Evolutionary conservation across 2,329 filamentous ascomycete species (phyloP), one percentile per base, ranked within the genome.

Genomic region (Penicillium sp.): DNA sequence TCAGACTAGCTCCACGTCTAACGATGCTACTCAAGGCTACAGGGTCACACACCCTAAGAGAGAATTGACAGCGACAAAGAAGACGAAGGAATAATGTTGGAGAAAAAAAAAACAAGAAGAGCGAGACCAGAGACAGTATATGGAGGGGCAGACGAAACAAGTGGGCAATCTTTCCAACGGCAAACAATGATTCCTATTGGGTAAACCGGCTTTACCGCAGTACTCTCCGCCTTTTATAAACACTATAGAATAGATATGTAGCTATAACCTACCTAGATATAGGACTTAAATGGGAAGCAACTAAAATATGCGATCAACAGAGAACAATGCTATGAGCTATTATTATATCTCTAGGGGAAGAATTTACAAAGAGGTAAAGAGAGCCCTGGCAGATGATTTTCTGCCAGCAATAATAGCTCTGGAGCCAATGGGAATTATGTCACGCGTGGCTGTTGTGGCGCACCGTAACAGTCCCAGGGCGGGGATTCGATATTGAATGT

Each of bases 91-190:
- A 39, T 21, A 25, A 15, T 48, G 21, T 39, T 12, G 15, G 39
- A 12, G 36, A 29, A 25, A 7, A 12, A 15, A 41, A 23, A 23
- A 3, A 35, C 27, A 5, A n/a, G 10, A 36, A 8, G 13, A 36
- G 15, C 29, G 21, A n/a, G 45, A 21, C 21, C 19, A 38, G 47
- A 17, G 21, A 39, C 19, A 42, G 43, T 57, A 53, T 42, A 57
- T 53, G 55, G 55, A 57, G 55, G 55, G 55, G 55, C 23, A 57
- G 23, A 38, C 31, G 12, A 57, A 53, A 53, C 50, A 53, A 53
- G 49, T 53, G 42, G 41, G 49, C 27, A 41, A 41, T 38, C 25
- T 25, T 10, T 36, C 49, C 33, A 6, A 4, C 45, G 39, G 25
- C 33, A 29, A 31, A 15, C 6, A 33, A 21, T 9, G 27, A 35